These are phyloP conservation scores for Brassica hybrid DNA, from an alignment of 441 rosid species.

Conservation along the genomic window DNA sequence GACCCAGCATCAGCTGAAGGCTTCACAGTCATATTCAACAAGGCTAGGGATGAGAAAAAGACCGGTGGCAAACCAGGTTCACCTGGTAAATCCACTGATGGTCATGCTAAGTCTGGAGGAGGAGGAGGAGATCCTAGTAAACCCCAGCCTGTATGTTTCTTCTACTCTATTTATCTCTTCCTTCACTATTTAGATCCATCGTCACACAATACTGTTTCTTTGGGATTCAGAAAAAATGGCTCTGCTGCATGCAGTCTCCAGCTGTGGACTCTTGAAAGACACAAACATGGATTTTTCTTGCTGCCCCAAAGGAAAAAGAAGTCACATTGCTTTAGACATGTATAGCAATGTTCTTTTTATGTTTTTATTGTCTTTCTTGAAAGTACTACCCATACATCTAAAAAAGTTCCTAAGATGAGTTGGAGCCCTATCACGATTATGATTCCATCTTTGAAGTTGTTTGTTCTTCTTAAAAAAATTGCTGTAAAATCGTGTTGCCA, in stretches of 20 bases:
- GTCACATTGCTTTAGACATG: conserved; percentile 30
- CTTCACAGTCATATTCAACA: conserved; percentile 89
- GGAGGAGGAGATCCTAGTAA: conserved; percentile 69
- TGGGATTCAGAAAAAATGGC: conserved; percentile 78
- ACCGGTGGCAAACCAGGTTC: conserved; percentile 82
- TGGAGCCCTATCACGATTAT: conserved; percentile 47
- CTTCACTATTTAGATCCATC: background rate
- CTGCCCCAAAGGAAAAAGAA: background rate
- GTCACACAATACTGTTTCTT: background rate
- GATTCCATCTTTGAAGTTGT: conserved; percentile 52
- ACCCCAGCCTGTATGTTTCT: conserved; percentile 66
- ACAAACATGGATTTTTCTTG: conserved; percentile 31
- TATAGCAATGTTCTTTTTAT: conserved; percentile 40
- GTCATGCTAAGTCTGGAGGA: conserved; percentile 44
- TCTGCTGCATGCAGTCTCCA: no score
- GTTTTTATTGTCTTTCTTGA: conserved; percentile 24
- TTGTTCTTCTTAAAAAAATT: conserved; percentile 35
- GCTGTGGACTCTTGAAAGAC: conserved; percentile 65
- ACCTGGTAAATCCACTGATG: conserved; percentile 60
- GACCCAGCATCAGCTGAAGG: conserved; percentile 98
- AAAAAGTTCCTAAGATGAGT: conserved; percentile 44
- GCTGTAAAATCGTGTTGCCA: conserved; percentile 60
- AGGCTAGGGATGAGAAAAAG: conserved; percentile 92
- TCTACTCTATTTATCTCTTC: background rate
- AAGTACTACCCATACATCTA: conserved; percentile 12